Base-by-base conservation (phyloP, 1,139 yeast species). In the Saccharomycopsis crataegensis region DNA sequence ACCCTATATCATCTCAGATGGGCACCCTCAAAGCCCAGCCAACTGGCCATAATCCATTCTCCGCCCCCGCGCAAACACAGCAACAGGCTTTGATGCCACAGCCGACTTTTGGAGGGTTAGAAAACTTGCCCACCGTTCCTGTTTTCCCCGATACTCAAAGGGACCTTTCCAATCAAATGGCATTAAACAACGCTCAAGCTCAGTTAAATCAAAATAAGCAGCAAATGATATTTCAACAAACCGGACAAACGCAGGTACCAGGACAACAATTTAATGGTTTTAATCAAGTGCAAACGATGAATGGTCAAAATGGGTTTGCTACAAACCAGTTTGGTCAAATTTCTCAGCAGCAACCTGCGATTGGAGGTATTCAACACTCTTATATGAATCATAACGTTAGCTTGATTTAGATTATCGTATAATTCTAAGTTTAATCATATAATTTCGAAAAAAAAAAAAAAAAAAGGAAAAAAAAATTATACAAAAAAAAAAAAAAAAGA, bases 21-120 rank as follows among this genome's bases (percentile, higher is more conserved):
- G 53, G 61, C 28, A 58, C 66, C 45, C 61, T 64, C 57, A 53
- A 59, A 31, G 48, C 66, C 8, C 66, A 64, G 46, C 59, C 66
- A 38, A 68, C 75, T 0, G 73, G 73, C 12, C 69, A 79, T 3
- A 82, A 82, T 62, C 87, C 87, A 40, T 66, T 66, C 56, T 57
- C 67, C 65, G 67, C 62, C 60, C 55, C 56, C 57, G 57, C 48
- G 49, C 62, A 3, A 59, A 62, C 36, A 56, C 57, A 49, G 57
- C 61, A 17, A 61, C 64, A 46, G 60, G 66, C 36, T 45, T 57
- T 78, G 51, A 68, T 70, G 57, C 70, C 74, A 11, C 84, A 79
- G 61, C 73, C 78, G 3, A 82, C 88, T 1, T 84, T 86, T 22
- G 89, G 88, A 5, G 89, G 89, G 0, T 72, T 80, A 56, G 89